These are phyloP conservation scores for Debaryomyces singareniensis DNA, from an alignment of 1,139 yeast species.

Conservation along the genomic window DNA sequence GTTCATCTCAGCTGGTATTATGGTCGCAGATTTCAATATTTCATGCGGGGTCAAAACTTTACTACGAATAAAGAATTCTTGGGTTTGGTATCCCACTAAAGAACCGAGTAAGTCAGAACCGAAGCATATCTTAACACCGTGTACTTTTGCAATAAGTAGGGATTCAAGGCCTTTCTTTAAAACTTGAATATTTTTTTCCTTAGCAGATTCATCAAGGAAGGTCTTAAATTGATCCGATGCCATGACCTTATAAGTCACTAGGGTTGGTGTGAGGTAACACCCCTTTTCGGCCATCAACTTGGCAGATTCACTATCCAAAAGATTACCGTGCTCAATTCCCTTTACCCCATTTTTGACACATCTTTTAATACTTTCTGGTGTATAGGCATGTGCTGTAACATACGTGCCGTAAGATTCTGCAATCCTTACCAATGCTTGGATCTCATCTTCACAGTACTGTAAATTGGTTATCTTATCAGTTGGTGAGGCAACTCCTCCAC, in stretches of 20 bases:
- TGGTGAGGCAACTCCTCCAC: slow-evolving; percentile 11
- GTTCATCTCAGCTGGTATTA: slow-evolving; percentile 14
- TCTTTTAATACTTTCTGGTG: slow-evolving; percentile 12
- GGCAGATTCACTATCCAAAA: slow-evolving; percentile 16
- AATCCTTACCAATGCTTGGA: slow-evolving; percentile 15
- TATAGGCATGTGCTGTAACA: slow-evolving; percentile 19
- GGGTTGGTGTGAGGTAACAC: slow-evolving; percentile 16
- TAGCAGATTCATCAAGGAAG: slow-evolving; percentile 11
- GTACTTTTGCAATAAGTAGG: slow-evolving; percentile 11
- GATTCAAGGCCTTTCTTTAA: slow-evolving; percentile 13
- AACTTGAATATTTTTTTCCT: slow-evolving; percentile 12
- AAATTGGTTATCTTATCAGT: slow-evolving; percentile 10
- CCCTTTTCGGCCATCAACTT: slow-evolving; percentile 13
- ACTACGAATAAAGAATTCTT: slow-evolving; percentile 14
- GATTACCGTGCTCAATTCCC: slow-evolving; percentile 19
- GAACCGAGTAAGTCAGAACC: slow-evolving; percentile 17
- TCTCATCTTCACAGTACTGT: slow-evolving; percentile 16
- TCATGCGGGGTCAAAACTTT: slow-evolving; percentile 13
- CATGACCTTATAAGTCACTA: slow-evolving; percentile 16
- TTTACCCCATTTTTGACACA: slow-evolving; percentile 15
- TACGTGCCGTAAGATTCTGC: slow-evolving; percentile 15
- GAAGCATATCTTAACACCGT: slow-evolving; percentile 14
- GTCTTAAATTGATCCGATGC: slow-evolving; percentile 14
- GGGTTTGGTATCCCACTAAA: slow-evolving; percentile 15
- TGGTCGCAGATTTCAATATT: slow-evolving; percentile 14